Conservation (phyloP, 345 rosid genomes). For the Iberis pinnata region DNA sequence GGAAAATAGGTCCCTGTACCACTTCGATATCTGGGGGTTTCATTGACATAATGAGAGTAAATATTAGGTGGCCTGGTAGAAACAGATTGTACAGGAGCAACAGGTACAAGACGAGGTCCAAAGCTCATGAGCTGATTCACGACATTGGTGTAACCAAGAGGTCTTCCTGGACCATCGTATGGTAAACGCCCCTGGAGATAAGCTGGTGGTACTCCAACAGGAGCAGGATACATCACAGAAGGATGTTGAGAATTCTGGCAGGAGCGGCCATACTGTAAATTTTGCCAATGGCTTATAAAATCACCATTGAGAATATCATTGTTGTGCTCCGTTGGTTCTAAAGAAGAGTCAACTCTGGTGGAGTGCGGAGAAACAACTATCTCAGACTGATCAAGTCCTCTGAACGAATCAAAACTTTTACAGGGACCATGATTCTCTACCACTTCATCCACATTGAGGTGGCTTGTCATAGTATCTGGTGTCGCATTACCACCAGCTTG, state of each 20-base stretch:
- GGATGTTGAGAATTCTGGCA: conserved; percentile 55
- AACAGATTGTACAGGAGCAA: conserved; percentile 59
- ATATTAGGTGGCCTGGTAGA: conserved; percentile 58
- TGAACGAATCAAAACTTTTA: conserved; percentile 50
- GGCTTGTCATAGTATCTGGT: conserved; percentile 50
- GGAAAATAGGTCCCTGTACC: conserved; percentile 98
- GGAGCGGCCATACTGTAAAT: conserved; percentile 75
- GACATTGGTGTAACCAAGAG: conserved; percentile 47
- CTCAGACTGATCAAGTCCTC: conserved; percentile 54
- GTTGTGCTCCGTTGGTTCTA: conserved; percentile 47
- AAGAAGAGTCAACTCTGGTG: conserved; percentile 34
- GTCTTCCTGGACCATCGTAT: conserved; percentile 89
- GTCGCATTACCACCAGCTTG: conserved; percentile 43
- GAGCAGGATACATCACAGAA: conserved; percentile 47
- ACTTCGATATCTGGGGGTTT: conserved; percentile 79
- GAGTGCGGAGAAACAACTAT: conserved; percentile 39
- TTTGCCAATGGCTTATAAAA: conserved; percentile 81
- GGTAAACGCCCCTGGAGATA: conserved; percentile 66
- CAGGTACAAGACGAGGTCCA: conserved; percentile 61
- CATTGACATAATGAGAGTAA: conserved; percentile 59
- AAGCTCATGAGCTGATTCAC: conserved; percentile 51
- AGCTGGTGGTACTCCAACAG: conserved; percentile 55
- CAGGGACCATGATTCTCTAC: conserved; percentile 42
- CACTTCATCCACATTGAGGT: conserved; percentile 49
- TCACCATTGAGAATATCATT: conserved; percentile 78